Evolutionary conservation across 768 basidiomycete genomes (phyloP).

Genomic region (Lactarius evosmus): DNA sequence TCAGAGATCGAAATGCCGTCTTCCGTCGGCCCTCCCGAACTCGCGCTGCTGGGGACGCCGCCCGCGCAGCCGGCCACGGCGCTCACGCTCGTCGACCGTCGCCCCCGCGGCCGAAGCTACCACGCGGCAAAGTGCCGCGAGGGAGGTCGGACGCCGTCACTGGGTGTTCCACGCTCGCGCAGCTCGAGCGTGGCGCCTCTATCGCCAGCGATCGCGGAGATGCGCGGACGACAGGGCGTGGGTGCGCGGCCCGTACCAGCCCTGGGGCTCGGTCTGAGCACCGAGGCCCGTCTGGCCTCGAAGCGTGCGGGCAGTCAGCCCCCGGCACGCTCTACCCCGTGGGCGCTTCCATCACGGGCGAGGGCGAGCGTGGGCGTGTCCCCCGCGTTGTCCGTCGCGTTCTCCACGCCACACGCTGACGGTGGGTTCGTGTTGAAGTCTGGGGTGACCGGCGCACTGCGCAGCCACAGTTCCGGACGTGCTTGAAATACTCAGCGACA

Average conservation of each 20-base stretch:
- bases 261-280: constrained; percentile 3
- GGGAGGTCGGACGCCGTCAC: constrained; percentile 37
- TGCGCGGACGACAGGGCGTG: constrained; percentile 16
- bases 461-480: constrained; percentile 17
- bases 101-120: constrained; percentile 15
- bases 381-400: constrained; percentile 16
- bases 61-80: constrained; percentile 13
- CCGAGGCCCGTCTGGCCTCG: neutral
- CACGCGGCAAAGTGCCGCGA: constrained; percentile 7
- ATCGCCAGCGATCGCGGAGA: constrained; percentile 39
- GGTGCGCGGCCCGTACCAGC: neutral
- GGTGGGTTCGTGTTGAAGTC: constrained; percentile 23
- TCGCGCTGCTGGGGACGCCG: constrained; percentile 16
- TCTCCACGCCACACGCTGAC: constrained; percentile 17
- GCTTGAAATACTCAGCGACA: neutral
- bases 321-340: constrained; percentile 18
- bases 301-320: constrained; percentile 27
- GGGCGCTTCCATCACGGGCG: constrained; percentile 18
- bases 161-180: constrained; percentile 42
- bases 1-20: constrained; percentile 23
- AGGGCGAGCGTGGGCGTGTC: constrained; percentile 24
- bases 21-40: constrained; percentile 13
- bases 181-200: constrained; percentile 47
- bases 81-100: constrained; percentile 9
- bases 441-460: neutral